Evolutionary conservation across 2,329 filamentous ascomycete species (phyloP).

Genomic region (Dactylonectria macrodidyma): DNA sequence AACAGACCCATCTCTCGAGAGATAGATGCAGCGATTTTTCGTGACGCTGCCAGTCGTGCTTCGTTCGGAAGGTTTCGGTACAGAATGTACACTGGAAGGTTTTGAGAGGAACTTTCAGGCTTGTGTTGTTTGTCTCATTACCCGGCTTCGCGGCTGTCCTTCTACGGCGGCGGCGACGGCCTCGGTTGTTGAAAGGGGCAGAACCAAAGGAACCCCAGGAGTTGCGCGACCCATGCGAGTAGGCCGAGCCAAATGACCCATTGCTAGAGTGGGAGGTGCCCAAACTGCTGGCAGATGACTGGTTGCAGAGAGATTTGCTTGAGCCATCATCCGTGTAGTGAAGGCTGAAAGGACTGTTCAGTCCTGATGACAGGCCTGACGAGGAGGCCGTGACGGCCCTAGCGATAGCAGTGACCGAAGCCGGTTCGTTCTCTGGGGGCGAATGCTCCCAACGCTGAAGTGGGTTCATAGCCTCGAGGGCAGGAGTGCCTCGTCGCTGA

Average conservation of each 20-base stretch:
- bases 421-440: slow-evolving; percentile 72
- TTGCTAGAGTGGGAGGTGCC: slow-evolving; percentile 74
- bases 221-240: slow-evolving; percentile 70
- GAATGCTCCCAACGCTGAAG: slow-evolving; percentile 73
- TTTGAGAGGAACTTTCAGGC: slow-evolving; percentile 62
- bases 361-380: slow-evolving; percentile 66
- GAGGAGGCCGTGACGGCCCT: slow-evolving; percentile 69
- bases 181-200: slow-evolving; percentile 58
- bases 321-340: slow-evolving; percentile 75
- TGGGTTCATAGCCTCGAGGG: slow-evolving; percentile 68
- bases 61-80: slow-evolving; percentile 77
- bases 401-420: slow-evolving; percentile 71
- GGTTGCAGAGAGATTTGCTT: slow-evolving; percentile 69
- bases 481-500: slow-evolving; percentile 69
- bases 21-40: slow-evolving; percentile 78
- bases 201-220: slow-evolving; percentile 69
- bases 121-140: slow-evolving; percentile 53
- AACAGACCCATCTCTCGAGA: slow-evolving; percentile 76
- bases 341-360: slow-evolving; percentile 70
- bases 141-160: slow-evolving; percentile 55
- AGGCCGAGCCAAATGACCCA: slow-evolving; percentile 71
- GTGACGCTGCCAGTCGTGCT: slow-evolving; percentile 80
- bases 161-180: slow-evolving; percentile 66
- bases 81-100: slow-evolving; percentile 79
- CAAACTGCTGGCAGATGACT: slow-evolving; percentile 72